phyloP scores from a whole-genome alignment of 805 yeast species.

The Metschnikowia colocasiae region DNA sequence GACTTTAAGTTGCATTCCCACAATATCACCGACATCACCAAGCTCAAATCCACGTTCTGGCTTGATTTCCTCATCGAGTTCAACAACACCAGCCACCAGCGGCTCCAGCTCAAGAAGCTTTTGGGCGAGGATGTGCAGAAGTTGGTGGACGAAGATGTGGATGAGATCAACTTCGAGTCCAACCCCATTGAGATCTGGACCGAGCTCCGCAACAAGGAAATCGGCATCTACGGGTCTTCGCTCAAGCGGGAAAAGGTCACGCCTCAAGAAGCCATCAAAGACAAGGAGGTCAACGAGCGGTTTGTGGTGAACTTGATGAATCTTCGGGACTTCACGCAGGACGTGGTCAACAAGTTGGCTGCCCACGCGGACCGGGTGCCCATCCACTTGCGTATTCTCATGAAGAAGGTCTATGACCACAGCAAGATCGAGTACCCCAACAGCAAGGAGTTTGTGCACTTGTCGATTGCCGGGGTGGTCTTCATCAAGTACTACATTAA shows the following conservation, averaged over 20 bases:
- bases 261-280: slow-evolving; percentile 73
- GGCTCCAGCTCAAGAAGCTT: slow-evolving; percentile 40
- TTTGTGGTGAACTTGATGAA: slow-evolving; percentile 73
- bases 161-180: slow-evolving; percentile 66
- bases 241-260: slow-evolving; percentile 33
- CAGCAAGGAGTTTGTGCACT: slow-evolving; percentile 54
- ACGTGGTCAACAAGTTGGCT: slow-evolving; percentile 53
- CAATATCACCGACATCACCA: slow-evolving; percentile 38
- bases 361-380: slow-evolving; percentile 37
- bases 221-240: slow-evolving; percentile 33
- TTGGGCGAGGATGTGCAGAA: slow-evolving; percentile 37
- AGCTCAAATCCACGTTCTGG: slow-evolving; percentile 40
- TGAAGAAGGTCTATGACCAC: slow-evolving; percentile 32
- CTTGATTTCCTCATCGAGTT: slow-evolving; percentile 40
- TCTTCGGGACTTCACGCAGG: slow-evolving; percentile 67
- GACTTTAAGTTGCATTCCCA: slow-evolving; percentile 33
- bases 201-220: slow-evolving; percentile 36
- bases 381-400: slow-evolving; percentile 32
- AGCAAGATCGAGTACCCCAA: slow-evolving; percentile 53
- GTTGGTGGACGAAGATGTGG: slow-evolving; percentile 45
- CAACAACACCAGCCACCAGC: slow-evolving; percentile 47
- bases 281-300: slow-evolving; percentile 62
- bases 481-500: slow-evolving; percentile 51
- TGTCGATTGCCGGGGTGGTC: slow-evolving; percentile 66
- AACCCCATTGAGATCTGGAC: slow-evolving; percentile 65